A percentile compares a stretch with the other conserved stretches of the same genome.
These are phyloP conservation scores for Escallonia herrerae DNA, from an alignment of 129 eudicot genomes.

Conservation along the genomic window DNA sequence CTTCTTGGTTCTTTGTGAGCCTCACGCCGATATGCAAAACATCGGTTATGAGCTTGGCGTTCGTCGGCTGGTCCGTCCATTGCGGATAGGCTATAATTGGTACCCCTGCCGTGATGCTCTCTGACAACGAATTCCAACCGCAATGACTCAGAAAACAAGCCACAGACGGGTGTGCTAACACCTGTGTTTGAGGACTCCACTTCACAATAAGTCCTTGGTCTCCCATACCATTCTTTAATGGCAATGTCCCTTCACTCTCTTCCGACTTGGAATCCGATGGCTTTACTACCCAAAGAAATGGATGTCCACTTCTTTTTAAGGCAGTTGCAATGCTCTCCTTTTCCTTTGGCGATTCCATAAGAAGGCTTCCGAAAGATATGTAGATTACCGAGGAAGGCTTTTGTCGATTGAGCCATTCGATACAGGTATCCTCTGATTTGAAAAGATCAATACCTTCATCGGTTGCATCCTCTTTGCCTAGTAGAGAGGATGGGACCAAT, in stretches of 20 bases:
- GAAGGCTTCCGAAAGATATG: conserved; percentile 41
- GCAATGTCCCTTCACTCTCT: conserved; percentile 12
- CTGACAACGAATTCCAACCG: conserved; percentile 54
- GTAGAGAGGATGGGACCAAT: conserved; percentile 18
- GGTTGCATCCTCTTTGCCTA: too few species aligned
- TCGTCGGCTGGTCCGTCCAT: conserved; percentile 55
- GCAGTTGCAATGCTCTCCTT: conserved; percentile 22
- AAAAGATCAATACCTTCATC: too few species aligned
- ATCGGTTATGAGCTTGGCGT: conserved; percentile 31
- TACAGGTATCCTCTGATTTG: conserved; percentile 17
- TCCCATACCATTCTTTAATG: conserved; percentile 20
- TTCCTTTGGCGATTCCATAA: conserved; percentile 11
- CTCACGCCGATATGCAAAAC: conserved; percentile 36
- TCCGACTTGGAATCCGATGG: background rate
- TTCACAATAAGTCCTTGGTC: conserved; percentile 39
- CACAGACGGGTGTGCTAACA: conserved; percentile 27
- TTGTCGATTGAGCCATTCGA: conserved; percentile 35
- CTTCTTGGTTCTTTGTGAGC: conserved; percentile 10
- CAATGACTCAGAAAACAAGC: conserved; percentile 53
- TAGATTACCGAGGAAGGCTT: conserved; percentile 29
- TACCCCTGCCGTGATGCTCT: conserved; percentile 32
- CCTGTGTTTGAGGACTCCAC: conserved; percentile 40
- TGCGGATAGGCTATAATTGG: conserved; percentile 45
- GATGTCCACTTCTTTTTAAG: conserved; percentile 15
- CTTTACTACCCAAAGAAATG: conserved; percentile 41